Percentiles rank a stretch among this genome's conserved stretches.
Conservation (phyloP, 2,329 filamentous ascomycete genomes). For the Exophiala oligosperma region DNA sequence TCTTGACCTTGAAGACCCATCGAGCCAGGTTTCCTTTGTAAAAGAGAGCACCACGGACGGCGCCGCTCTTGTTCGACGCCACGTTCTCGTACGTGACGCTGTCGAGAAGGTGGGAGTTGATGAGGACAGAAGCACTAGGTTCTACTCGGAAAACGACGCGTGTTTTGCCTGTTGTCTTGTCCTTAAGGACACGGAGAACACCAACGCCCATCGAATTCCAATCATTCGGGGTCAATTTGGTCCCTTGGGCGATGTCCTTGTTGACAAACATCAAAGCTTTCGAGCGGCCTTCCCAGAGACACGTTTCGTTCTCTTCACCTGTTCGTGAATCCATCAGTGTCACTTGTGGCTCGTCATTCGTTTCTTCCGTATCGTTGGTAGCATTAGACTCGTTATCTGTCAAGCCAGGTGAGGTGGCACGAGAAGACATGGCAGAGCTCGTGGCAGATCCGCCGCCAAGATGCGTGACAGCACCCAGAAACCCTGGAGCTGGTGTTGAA, state of each 20-base stretch:
- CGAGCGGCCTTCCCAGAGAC: constrained; percentile 68
- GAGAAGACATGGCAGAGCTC: constrained; percentile 42
- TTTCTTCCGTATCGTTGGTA: constrained; percentile 50
- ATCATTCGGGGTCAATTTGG: constrained; percentile 42
- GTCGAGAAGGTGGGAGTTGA: constrained; percentile 67
- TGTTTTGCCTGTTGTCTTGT: constrained; percentile 66
- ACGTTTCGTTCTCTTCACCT: constrained; percentile 71
- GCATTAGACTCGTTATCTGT: constrained; percentile 44
- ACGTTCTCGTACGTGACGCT: constrained; percentile 55
- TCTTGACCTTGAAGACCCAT: constrained; percentile 30
- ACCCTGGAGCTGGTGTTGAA: constrained; percentile 29
- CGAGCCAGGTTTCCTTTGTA: constrained; percentile 24
- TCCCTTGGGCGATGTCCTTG: constrained; percentile 45
- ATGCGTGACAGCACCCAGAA: constrained; percentile 31
- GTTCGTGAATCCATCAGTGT: constrained; percentile 66
- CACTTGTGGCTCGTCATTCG: constrained; percentile 59
- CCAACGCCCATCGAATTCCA: constrained; percentile 74
- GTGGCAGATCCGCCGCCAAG: constrained; percentile 32
- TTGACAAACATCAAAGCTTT: constrained; percentile 65
- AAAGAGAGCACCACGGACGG: constrained; percentile 26
- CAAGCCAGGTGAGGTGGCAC: constrained; percentile 48
- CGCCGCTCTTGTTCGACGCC: constrained; percentile 23
- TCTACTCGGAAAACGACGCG: constrained; percentile 74
- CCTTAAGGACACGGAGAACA: constrained; percentile 68
- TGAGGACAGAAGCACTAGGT: constrained; percentile 68